A percentile compares a stretch with the other conserved stretches of the same genome.
Conservation (phyloP, 352 stramenopile genomes). For the Thraustochytrium striatum region DNA sequence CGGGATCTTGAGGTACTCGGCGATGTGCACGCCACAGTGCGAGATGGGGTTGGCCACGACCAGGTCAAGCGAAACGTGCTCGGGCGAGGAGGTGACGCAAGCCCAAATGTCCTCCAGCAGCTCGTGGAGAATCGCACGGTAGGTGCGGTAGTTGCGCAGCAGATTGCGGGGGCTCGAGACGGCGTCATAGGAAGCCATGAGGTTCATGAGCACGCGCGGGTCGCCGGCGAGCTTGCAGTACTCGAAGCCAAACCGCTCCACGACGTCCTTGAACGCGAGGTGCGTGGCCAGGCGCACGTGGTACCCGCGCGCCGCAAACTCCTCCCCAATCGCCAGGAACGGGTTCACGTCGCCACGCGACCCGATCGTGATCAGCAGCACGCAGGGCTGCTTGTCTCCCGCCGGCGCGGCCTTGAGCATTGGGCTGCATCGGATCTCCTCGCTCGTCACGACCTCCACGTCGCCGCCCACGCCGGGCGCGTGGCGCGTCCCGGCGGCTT, state of each 20-base stretch:
- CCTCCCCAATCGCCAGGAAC: slow-evolving; percentile 37
- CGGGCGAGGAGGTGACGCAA: not conserved
- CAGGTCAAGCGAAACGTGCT: not conserved
- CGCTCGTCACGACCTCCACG: too few relatives aligned
- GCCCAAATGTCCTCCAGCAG: slow-evolving; percentile 31
- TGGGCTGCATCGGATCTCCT: too few relatives aligned
- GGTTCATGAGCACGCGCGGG: slow-evolving; percentile 37
- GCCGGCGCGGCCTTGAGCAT: too few relatives aligned
- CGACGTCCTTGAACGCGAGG: not conserved
- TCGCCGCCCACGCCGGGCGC: too few relatives aligned
- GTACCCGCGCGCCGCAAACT: slow-evolving; percentile 22
- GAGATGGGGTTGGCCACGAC: slow-evolving; percentile 38
- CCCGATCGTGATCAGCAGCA: slow-evolving; percentile 29
- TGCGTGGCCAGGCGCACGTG: slow-evolving; percentile 40
- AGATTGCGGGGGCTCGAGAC: slow-evolving; percentile 28
- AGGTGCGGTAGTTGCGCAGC: slow-evolving; percentile 15
- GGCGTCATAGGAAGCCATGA: slow-evolving; percentile 2
- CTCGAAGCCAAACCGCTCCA: slow-evolving; percentile 35
- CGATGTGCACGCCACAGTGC: slow-evolving; percentile 27
- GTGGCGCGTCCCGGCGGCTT: too few relatives aligned
- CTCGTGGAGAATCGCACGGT: slow-evolving; percentile 18
- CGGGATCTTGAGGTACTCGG: slow-evolving; percentile 29
- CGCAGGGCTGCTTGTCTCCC: not conserved
- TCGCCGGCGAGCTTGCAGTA: slow-evolving; percentile 40
- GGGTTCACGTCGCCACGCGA: slow-evolving; percentile 39